Conservation (phyloP, 441 rosid species). For the Syzygium syzygioides region DNA sequence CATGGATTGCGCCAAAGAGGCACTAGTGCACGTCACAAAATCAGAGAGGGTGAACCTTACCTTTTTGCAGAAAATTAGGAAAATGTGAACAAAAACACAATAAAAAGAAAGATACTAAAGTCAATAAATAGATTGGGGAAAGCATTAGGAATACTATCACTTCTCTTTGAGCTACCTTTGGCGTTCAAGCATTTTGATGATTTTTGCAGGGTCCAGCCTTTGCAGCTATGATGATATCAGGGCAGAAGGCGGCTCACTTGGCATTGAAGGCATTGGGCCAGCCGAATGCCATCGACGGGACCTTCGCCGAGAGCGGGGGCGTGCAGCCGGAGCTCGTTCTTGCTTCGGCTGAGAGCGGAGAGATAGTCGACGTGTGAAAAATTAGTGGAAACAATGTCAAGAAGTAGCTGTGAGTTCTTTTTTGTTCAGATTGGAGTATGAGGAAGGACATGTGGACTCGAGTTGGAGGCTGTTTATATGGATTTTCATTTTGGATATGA, state of each 20-base stretch:
- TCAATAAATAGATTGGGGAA: background rate
- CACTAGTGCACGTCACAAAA: no score
- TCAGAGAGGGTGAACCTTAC: background rate
- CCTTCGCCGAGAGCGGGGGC: conserved; percentile 13
- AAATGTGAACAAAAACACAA: background rate
- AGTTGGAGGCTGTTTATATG: background rate
- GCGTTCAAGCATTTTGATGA: background rate
- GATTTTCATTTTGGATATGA: background rate
- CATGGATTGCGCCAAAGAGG: no score
- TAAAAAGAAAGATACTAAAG: background rate
- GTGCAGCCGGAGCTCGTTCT: conserved; percentile 17
- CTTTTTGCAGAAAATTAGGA: background rate
- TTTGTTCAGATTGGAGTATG: background rate
- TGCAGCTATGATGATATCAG: conserved; percentile 84
- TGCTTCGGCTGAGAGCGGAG: conserved; percentile 13
- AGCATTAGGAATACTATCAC: background rate
- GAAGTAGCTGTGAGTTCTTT: background rate
- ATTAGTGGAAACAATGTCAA: background rate
- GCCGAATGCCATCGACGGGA: conserved; percentile 57
- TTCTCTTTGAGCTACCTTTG: background rate
- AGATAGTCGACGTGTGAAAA: conserved; percentile 20
- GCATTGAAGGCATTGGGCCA: conserved; percentile 57
- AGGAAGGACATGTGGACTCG: background rate
- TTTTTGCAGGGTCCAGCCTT: conserved; percentile 65
- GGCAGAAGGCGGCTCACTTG: conserved; percentile 80